phyloP scores from a whole-genome alignment of 768 basidiomycete genomes.

The Ramaria sp. region DNA sequence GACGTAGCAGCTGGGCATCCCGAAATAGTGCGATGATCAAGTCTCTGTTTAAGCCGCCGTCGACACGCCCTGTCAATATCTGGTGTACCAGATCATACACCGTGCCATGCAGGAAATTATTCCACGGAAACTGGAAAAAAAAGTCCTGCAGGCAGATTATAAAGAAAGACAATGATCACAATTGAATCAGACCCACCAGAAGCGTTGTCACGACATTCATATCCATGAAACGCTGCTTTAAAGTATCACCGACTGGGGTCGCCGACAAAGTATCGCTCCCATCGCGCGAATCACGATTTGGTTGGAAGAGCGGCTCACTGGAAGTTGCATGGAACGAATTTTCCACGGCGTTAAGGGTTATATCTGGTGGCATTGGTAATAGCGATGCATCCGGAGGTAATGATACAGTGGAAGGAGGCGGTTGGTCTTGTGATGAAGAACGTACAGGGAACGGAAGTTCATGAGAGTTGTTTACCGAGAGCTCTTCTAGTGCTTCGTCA shows the following conservation, averaged over 20 bases:
- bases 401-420: slow-evolving; percentile 21
- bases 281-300: neutral
- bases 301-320: neutral
- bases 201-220: slow-evolving; percentile 63
- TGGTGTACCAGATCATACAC: slow-evolving; percentile 96
- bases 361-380: slow-evolving; percentile 11
- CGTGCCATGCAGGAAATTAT: slow-evolving; percentile 94
- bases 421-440: slow-evolving; percentile 22
- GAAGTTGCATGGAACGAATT: neutral
- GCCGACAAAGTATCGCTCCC: neutral
- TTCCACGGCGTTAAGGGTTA: neutral
- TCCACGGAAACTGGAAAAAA: slow-evolving; percentile 94
- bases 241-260: slow-evolving; percentile 50
- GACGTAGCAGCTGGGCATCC: slow-evolving; percentile 74
- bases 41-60: slow-evolving; percentile 60
- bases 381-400: slow-evolving; percentile 22
- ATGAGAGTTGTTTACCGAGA: slow-evolving; percentile 63
- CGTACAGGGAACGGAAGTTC: slow-evolving; percentile 24
- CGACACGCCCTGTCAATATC: slow-evolving; percentile 80
- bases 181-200: slow-evolving; percentile 42
- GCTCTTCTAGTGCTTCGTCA: slow-evolving; percentile 76
- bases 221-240: slow-evolving; percentile 73
- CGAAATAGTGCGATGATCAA: slow-evolving; percentile 76
- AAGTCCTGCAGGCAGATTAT: slow-evolving; percentile 48
- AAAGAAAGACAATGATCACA: neutral